These are phyloP conservation scores for Citropsis articulata DNA, from an alignment of 345 rosid genomes.

Conservation along the genomic window DNA sequence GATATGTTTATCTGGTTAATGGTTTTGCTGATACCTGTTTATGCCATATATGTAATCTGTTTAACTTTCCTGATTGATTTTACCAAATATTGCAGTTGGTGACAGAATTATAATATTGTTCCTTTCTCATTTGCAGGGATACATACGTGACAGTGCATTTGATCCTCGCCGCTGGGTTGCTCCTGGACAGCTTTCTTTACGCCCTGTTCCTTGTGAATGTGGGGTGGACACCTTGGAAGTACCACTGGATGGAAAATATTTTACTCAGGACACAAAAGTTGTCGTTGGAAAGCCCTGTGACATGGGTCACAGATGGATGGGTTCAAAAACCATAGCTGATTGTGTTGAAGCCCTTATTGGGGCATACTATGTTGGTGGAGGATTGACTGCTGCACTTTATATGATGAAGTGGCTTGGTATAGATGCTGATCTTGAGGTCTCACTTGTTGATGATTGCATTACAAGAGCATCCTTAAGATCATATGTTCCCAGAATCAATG, in stretches of 20 bases:
- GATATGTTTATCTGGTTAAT: background rate
- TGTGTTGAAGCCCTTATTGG: slow-evolving; percentile 88
- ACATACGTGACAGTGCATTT: slow-evolving; percentile 70
- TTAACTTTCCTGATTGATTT: background rate
- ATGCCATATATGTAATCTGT: background rate
- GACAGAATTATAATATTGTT: background rate
- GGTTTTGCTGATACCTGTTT: background rate
- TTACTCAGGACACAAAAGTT: slow-evolving; percentile 42
- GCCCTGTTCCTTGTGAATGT: slow-evolving; percentile 61
- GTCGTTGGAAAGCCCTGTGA: slow-evolving; percentile 66
- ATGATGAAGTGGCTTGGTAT: slow-evolving; percentile 79
- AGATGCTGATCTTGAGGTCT: slow-evolving; percentile 47
- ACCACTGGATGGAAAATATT: slow-evolving; percentile 61
- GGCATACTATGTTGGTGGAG: slow-evolving; percentile 71
- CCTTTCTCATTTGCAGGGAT: slow-evolving; percentile 47
- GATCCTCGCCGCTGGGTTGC: slow-evolving; percentile 93
- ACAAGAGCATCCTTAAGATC: slow-evolving; percentile 40
- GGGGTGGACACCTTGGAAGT: slow-evolving; percentile 64
- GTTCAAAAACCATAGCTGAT: slow-evolving; percentile 79
- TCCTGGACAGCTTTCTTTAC: slow-evolving; percentile 66
- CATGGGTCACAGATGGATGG: slow-evolving; percentile 83
- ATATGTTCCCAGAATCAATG: slow-evolving; percentile 43
- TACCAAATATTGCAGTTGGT: background rate
- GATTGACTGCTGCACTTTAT: slow-evolving; percentile 59
- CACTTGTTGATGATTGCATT: slow-evolving; percentile 45